Evolutionary conservation across 225 moss, liverwort and hornwort species (phyloP).

Genomic region (Polytrichum formosum): DNA sequence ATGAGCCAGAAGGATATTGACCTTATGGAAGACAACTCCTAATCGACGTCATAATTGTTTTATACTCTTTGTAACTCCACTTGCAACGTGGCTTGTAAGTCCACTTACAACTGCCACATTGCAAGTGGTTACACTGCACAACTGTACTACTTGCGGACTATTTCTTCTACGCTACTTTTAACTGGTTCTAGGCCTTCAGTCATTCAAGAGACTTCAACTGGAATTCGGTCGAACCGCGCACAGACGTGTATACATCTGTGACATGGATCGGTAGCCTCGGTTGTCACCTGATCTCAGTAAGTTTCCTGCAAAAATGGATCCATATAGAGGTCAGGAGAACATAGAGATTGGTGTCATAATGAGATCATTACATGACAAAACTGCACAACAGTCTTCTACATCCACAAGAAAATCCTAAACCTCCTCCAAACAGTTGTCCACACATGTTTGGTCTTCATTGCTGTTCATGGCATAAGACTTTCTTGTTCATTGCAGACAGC

Average conservation of each 20-base stretch:
- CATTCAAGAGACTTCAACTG: neutral
- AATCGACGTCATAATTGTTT: neutral
- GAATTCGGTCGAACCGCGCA: constrained; percentile 47
- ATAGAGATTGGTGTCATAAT: too few species aligned
- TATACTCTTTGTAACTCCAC: neutral
- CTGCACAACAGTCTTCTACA: too few species aligned
- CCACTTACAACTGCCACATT: neutral
- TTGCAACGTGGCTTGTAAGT: neutral
- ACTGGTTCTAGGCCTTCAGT: neutral
- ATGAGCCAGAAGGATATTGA: too few species aligned
- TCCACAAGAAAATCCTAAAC: too few species aligned
- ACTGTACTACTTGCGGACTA: neutral
- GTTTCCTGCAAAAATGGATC: constrained; percentile 61
- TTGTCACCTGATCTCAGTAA: constrained; percentile 90
- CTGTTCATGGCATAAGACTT: too few species aligned
- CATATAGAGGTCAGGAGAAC: constrained; percentile 5
- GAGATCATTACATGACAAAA: too few species aligned
- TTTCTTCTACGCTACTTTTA: neutral
- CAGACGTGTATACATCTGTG: constrained; percentile 94
- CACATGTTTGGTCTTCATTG: too few species aligned
- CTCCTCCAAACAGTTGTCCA: too few species aligned
- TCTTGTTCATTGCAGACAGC: too few species aligned
- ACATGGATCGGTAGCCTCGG: constrained; percentile 95
- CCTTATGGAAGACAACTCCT: neutral
- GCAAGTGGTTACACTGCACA: neutral